phyloP scores from a whole-genome alignment of 1,284 basidiomycete genomes.

The Ceratobasidium sp. region DNA sequence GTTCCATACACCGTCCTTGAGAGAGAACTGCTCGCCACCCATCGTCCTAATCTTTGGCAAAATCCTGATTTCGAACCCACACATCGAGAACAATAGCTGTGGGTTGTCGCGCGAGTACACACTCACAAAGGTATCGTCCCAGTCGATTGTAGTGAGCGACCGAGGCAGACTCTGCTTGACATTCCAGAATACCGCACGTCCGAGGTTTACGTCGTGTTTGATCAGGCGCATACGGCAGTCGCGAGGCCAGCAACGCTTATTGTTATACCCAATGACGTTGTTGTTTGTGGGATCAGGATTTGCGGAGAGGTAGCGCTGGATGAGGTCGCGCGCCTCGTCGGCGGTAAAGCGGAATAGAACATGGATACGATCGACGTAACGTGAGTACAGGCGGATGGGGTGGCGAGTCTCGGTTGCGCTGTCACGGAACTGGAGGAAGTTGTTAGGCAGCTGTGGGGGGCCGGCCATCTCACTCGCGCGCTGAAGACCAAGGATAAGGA shows the following conservation, averaged over 20 bases:
- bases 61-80: constrained; percentile 96
- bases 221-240: constrained; percentile 99
- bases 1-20: constrained; percentile 98
- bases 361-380: constrained; percentile 93
- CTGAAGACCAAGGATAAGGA: constrained; percentile 92
- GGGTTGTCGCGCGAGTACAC: constrained; percentile 99
- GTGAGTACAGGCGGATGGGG: constrained; percentile 93
- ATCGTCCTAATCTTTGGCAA: constrained; percentile 94
- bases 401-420: constrained; percentile 92
- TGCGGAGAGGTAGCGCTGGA: constrained; percentile 95
- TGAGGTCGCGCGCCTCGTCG: constrained; percentile 96
- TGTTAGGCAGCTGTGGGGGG: constrained; percentile 93
- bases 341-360: constrained; percentile 98
- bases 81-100: constrained; percentile 98
- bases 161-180: constrained; percentile 97
- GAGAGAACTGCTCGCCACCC: constrained; percentile 94
- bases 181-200: constrained; percentile 99
- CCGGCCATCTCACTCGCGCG: constrained; percentile 97
- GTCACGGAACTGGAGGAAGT: constrained; percentile 95
- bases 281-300: constrained; percentile 99
- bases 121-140: constrained; percentile 96
- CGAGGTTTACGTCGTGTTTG: constrained; percentile 99
- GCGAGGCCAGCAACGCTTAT: constrained; percentile 98
- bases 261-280: constrained; percentile 99
- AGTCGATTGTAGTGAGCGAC: constrained; percentile 98